Conservation (phyloP, 176 grass and related monocot species). For the Melocanna baccifera region DNA sequence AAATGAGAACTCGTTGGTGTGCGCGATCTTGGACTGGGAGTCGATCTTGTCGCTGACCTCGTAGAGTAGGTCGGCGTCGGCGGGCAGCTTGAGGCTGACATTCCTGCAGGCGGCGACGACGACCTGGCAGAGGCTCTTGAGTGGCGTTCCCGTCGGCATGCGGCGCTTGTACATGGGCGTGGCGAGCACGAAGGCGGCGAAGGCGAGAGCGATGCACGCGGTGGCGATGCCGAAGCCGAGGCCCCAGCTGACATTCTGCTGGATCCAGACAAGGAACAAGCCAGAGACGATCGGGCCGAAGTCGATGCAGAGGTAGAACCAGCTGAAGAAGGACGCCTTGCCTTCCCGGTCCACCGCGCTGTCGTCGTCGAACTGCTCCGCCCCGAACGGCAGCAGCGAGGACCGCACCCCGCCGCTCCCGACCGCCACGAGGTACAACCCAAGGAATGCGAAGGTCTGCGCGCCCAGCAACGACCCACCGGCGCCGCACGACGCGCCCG, state of each 20-base stretch:
- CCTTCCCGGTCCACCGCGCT: conserved; percentile 34
- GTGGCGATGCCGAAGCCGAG: conserved; percentile 59
- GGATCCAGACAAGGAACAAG: conserved; percentile 54
- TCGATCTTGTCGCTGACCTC: conserved; percentile 36
- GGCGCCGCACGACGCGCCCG: not conserved
- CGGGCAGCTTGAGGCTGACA: not conserved
- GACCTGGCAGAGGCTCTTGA: conserved; percentile 55
- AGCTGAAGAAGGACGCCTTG: conserved; percentile 57
- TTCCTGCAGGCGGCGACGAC: conserved; percentile 55
- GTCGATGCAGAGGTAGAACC: conserved; percentile 69
- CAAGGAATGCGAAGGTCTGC: conserved; percentile 42
- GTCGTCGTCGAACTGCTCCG: conserved; percentile 63
- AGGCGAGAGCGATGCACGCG: conserved; percentile 50
- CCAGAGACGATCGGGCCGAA: conserved; percentile 52
- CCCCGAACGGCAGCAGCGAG: conserved; percentile 56
- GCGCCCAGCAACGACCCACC: not conserved
- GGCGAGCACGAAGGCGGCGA: conserved; percentile 42
- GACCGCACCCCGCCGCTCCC: conserved; percentile 58
- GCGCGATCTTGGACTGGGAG: conserved; percentile 30
- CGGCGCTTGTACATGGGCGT: conserved; percentile 44
- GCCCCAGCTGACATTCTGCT: conserved; percentile 56
- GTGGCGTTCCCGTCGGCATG: conserved; percentile 47
- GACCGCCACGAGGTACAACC: conserved; percentile 63
- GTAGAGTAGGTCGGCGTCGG: conserved; percentile 32
- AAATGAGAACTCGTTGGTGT: conserved; percentile 47